Evolutionary conservation across 2,329 filamentous ascomycete genomes (phyloP).

Genomic region (Didymosphaeria variabile): DNA sequence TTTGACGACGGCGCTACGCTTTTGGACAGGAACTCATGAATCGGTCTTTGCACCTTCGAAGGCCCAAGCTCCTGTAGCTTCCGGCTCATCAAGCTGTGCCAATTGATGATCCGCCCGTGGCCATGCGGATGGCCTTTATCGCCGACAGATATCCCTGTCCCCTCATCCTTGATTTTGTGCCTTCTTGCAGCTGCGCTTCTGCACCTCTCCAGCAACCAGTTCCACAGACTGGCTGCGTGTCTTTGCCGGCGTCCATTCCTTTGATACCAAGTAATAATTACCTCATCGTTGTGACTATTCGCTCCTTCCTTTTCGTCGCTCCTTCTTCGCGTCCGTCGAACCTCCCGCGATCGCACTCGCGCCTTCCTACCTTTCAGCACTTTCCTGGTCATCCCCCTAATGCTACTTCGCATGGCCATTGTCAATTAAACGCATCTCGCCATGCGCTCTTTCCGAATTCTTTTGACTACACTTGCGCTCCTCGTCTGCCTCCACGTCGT

Average conservation of each 20-base stretch:
- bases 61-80: constrained; percentile 32
- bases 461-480: constrained; percentile 38
- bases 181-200: constrained; percentile 24
- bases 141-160: constrained; percentile 29
- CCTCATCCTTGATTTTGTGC: constrained; percentile 17
- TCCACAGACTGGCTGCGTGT: constrained; percentile 35
- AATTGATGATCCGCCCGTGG: constrained; percentile 36
- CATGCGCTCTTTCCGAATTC: constrained; percentile 41
- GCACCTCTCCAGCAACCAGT: constrained; percentile 35
- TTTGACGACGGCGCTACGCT: constrained; percentile 32
- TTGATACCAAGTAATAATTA: constrained; percentile 33
- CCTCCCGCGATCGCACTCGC: constrained; percentile 14
- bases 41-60: constrained; percentile 27
- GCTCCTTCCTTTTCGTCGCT: constrained; percentile 28
- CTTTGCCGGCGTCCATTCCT: constrained; percentile 33
- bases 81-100: constrained; percentile 28
- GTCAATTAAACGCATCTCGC: constrained; percentile 28
- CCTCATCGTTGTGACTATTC: constrained; percentile 23
- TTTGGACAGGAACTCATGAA: constrained; percentile 20
- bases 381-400: constrained; percentile 9
- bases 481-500: constrained; percentile 37
- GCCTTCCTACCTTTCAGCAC: constrained; percentile 16
- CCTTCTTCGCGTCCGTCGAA: constrained; percentile 14
- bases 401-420: constrained; percentile 40
- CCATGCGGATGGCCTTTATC: constrained; percentile 33